Evolutionary conservation across 495 filamentous ascomycete species (phyloP).

Genomic region (Oidiodendron maius): DNA sequence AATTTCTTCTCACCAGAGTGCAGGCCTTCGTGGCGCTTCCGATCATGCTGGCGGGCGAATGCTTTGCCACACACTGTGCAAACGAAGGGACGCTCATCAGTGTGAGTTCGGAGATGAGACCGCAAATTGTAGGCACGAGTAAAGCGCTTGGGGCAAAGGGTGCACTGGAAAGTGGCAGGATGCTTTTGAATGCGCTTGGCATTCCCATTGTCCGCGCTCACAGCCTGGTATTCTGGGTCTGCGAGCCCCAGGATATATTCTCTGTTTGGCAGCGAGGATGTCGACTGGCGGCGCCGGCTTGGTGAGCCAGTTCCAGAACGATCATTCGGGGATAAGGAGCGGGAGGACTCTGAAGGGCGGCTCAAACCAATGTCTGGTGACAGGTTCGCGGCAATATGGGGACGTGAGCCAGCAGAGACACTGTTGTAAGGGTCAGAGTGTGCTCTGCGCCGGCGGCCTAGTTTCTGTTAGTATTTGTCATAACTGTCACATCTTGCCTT

Average conservation of each 20-base stretch:
- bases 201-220: conserved; percentile 41
- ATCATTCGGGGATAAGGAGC: conserved; percentile 66
- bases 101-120: conserved; percentile 88
- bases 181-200: conserved; percentile 90
- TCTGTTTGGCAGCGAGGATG: conserved; percentile 78
- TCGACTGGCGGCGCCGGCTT: conserved; percentile 72
- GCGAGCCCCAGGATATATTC: conserved; percentile 91
- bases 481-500: conserved; percentile 9
- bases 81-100: conserved; percentile 89
- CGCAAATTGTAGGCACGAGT: conserved; percentile 86
- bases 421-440: conserved; percentile 69
- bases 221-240: conserved; percentile 77
- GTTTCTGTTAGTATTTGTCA: conserved; percentile 29
- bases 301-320: conserved; percentile 54
- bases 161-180: conserved; percentile 87
- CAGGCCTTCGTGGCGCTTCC: conserved; percentile 85
- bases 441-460: conserved; percentile 55
- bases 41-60: conserved; percentile 89
- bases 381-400: conserved; percentile 30
- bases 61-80: conserved; percentile 95
- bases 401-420: conserved; percentile 34
- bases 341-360: conserved; percentile 41
- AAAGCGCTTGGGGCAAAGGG: conserved; percentile 78
- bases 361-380: conserved; percentile 28
- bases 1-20: conserved; percentile 96